Evolutionary conservation across 768 basidiomycete genomes (phyloP), one percentile per base, ranked within the genome.

Genomic region (Amanita subjunquillea): DNA sequence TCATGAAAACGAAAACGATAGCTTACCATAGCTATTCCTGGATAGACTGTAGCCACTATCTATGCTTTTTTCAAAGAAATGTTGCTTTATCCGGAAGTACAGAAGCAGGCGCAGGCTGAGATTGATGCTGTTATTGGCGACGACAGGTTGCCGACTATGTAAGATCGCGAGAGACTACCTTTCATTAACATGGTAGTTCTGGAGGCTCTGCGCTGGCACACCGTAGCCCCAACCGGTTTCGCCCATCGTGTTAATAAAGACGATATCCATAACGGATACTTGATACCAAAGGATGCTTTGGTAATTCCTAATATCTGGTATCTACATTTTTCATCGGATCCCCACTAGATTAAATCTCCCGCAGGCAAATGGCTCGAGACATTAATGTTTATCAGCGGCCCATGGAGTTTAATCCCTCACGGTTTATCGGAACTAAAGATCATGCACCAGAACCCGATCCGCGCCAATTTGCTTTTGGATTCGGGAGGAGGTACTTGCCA

Each of bases 381-480:
- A 63, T 71, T 3, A 54, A 50, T 15, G 65, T 60, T 12, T 77
- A 77, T 56, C 55, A 68, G 10, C 67, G 76, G n/a, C 76, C 78
- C 17, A 17, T 17, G 17, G 17, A 51, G 12, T 79, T 79, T 59
- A 69, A 67, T n/a, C 78, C 78, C 2, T 70, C 72, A 27, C 67
- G 78, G 10, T 78, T 75, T 63, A 60, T 79, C 17, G 54, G 59
- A 58, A 70, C 27, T 2, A 66, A 59, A 12, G 65, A 65, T 7
- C 59, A 67, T 22, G 58, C 65, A 27, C 66, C 71, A 6, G 71
- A 76, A 53, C 56, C 46, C 13, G 76, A 78, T 48, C 74, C 78
- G 13, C 69, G 69, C 17, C 60, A 63, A 4, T 59, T 73, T 34
- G 74, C 71, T 49, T 82, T 79, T 53, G 80, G 80, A 3, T 82